A percentile compares a stretch with the other conserved stretches of the same genome.
Evolutionary conservation across 805 yeast genomes (phyloP).

Genomic region (Metschnikowia bowlesiae): DNA sequence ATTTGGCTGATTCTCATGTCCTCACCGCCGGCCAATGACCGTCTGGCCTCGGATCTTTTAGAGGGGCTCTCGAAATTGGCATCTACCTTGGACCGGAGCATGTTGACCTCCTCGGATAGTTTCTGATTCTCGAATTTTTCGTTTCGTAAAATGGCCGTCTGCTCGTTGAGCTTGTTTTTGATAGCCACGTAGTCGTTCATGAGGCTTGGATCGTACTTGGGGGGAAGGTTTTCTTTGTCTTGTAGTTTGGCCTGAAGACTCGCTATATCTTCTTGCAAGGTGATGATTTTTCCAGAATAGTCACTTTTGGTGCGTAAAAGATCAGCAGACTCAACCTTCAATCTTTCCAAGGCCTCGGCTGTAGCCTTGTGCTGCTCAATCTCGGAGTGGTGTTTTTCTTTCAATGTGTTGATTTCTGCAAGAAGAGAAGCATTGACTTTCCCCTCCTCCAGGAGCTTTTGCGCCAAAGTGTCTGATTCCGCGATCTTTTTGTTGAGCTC

Average conservation of each 20-base stretch:
- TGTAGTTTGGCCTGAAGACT: constrained; percentile 19
- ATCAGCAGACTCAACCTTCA: constrained; percentile 23
- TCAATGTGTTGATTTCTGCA: constrained; percentile 1
- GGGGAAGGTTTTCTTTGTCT: constrained; percentile 39
- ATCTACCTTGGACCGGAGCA: constrained; percentile 45
- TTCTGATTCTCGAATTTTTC: constrained; percentile 44
- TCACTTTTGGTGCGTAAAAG: constrained; percentile 21
- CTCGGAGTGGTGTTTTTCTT: constrained; percentile 5
- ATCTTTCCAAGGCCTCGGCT: constrained; percentile 10
- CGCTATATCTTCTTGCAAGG: constrained; percentile 21
- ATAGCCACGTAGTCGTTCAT: constrained; percentile 45
- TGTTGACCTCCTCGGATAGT: constrained; percentile 51
- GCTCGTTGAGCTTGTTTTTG: constrained; percentile 50
- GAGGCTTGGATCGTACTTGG: constrained; percentile 24
- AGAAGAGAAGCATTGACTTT: not conserved
- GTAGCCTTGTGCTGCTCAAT: constrained; percentile 7
- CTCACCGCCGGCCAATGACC: constrained; percentile 35
- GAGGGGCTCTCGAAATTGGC: constrained; percentile 17
- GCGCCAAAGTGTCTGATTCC: not conserved
- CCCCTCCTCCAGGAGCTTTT: constrained; percentile 1
- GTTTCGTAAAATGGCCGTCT: constrained; percentile 43
- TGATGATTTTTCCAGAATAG: constrained; percentile 25
- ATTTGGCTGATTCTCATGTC: constrained; percentile 17
- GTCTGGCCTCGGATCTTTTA: constrained; percentile 19
- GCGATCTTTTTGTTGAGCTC: not conserved